A percentile compares a stretch with the other conserved stretches of the same genome.
Evolutionary conservation across 164 flowering plant species (phyloP).

Genomic region (Litsea cubeba): DNA sequence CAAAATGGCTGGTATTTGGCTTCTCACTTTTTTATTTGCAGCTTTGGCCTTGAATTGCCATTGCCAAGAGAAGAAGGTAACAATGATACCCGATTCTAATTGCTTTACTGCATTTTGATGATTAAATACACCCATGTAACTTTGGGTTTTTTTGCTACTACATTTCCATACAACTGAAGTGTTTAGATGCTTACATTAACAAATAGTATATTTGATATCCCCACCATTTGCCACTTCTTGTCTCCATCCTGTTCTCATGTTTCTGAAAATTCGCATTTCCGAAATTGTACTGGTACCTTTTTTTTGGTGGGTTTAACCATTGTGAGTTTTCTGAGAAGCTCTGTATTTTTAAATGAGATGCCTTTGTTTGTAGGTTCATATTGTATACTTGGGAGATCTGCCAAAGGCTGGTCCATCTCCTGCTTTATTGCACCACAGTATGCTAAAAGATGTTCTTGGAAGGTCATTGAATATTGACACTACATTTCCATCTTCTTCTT

Average conservation of each 20-base stretch:
- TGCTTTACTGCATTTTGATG: not conserved
- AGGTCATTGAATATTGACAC: not conserved
- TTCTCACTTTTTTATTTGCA: not conserved
- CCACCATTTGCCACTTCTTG: too few relatives aligned
- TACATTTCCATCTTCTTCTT: not conserved
- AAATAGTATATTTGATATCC: too few relatives aligned
- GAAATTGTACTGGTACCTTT: not conserved
- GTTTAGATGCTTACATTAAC: too few relatives aligned
- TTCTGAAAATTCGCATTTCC: not conserved
- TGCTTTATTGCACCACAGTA: not conserved
- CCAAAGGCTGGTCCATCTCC: not conserved
- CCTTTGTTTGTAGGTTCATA: not conserved
- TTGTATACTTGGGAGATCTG: not conserved
- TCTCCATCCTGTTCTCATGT: not conserved
- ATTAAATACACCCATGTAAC: too few relatives aligned
- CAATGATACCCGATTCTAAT: not conserved
- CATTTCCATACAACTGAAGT: too few relatives aligned
- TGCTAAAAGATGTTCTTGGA: not conserved
- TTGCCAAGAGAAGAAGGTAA: slow-evolving; percentile 6
- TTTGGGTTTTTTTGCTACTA: too few relatives aligned
- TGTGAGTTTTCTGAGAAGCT: not conserved
- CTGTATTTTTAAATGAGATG: not conserved
- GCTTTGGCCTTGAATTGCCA: not conserved
- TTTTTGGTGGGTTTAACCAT: not conserved
- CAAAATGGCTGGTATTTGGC: not conserved